Evolutionary conservation across 2,329 filamentous ascomycete species (phyloP).

Genomic region (Colletotrichum somersetense): DNA sequence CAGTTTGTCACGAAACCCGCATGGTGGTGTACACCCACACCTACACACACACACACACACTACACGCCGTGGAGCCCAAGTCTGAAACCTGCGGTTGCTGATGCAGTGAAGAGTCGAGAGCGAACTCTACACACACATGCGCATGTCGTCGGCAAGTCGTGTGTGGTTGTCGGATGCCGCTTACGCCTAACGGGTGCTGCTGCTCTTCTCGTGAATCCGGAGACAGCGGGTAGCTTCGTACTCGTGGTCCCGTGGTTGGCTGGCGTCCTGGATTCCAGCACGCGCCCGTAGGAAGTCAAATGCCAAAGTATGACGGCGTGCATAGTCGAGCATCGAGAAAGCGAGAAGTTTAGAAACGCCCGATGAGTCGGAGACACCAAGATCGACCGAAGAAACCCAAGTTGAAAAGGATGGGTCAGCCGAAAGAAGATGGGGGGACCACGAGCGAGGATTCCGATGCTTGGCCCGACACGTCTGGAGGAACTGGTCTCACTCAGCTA

Average conservation of each 20-base stretch:
- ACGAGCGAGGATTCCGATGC: conserved; percentile 31
- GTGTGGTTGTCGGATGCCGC: conserved; percentile 7
- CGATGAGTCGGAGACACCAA: conserved; percentile 30
- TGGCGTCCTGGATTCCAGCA: conserved; percentile 26
- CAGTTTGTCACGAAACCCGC: conserved; percentile 50
- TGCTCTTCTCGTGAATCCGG: conserved; percentile 36
- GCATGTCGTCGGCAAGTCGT: conserved; percentile 10
- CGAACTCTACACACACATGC: conserved; percentile 16
- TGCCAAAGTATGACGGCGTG: conserved; percentile 37
- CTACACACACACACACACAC: neutral
- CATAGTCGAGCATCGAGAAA: conserved; percentile 35
- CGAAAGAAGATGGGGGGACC: conserved; percentile 4
- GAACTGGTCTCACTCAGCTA: conserved; percentile 1
- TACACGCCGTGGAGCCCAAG: conserved; percentile 31
- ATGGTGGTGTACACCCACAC: conserved; percentile 28
- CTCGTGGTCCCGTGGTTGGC: conserved; percentile 32
- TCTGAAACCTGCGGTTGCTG: conserved; percentile 41
- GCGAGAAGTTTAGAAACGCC: conserved; percentile 22
- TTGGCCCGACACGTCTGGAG: conserved; percentile 31
- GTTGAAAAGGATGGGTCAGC: conserved; percentile 24
- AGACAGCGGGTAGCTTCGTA: conserved; percentile 39
- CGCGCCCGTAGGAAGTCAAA: conserved; percentile 39
- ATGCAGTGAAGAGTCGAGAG: conserved; percentile 37
- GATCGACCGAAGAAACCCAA: conserved; percentile 21
- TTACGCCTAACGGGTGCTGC: conserved; percentile 18